Conservation (phyloP, 1,139 yeast genomes). For the Candida pseudoviswanathii region DNA sequence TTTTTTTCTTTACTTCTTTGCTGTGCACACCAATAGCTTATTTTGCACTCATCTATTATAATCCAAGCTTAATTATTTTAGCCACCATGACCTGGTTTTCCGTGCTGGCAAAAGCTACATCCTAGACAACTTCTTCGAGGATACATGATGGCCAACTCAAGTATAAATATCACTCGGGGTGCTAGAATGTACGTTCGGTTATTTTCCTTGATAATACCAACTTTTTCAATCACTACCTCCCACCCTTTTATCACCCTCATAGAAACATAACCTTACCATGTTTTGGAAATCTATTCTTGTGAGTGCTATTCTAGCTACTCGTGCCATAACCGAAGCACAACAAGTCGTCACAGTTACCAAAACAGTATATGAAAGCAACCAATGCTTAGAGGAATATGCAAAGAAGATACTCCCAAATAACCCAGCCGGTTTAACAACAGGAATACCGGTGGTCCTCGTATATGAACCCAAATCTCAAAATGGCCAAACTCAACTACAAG, state of each 20-base stretch:
- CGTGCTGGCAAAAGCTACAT: background rate
- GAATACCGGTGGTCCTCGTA: slow-evolving; percentile 37
- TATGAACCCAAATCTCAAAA: slow-evolving; percentile 20
- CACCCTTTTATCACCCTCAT: background rate
- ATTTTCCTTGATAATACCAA: too few relatives aligned
- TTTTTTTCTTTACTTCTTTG: background rate
- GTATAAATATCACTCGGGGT: background rate
- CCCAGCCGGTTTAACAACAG: slow-evolving; percentile 25
- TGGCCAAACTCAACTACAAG: slow-evolving; percentile 3
- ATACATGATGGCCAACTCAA: background rate
- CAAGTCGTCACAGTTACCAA: slow-evolving; percentile 29
- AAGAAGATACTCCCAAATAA: slow-evolving; percentile 25
- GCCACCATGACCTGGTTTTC: background rate
- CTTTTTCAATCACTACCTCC: background rate
- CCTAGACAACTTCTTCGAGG: background rate
- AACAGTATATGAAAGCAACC: slow-evolving; percentile 35
- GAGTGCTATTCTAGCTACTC: slow-evolving; percentile 4
- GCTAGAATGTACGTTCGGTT: background rate
- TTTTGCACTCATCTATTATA: background rate
- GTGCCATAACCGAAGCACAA: slow-evolving; percentile 15
- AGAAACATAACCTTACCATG: background rate
- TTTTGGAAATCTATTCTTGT: slow-evolving; percentile 6
- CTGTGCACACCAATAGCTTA: background rate
- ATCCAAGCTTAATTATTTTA: background rate
- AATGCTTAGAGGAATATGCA: slow-evolving; percentile 27